These are phyloP conservation scores for Thermothelomyces thermophilus DNA, from an alignment of 2,329 filamentous ascomycete genomes.

Conservation along the genomic window DNA sequence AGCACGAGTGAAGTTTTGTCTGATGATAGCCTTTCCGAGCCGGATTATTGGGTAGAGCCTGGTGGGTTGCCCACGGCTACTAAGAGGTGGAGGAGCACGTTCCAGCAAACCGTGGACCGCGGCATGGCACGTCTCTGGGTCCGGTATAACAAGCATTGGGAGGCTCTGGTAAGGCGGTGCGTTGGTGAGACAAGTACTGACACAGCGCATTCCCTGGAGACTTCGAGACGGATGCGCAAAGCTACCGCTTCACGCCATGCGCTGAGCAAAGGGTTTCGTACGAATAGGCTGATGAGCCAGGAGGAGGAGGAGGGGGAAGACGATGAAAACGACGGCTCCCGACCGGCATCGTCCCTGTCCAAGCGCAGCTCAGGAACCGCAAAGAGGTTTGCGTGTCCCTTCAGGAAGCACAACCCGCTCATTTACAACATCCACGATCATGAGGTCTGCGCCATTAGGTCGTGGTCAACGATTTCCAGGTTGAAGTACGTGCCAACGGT, in stretches of 20 bases:
- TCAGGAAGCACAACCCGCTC: conserved; percentile 21
- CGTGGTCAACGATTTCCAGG: conserved; percentile 22
- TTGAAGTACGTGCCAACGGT: conserved; percentile 18
- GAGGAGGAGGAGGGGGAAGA: conserved; percentile 22
- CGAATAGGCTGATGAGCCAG: background rate
- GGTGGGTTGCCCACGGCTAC: conserved; percentile 3
- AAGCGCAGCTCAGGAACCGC: conserved; percentile 7
- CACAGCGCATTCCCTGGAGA: conserved; percentile 7
- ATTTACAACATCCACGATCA: conserved; percentile 22
- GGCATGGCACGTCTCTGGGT: conserved; percentile 20
- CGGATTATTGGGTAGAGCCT: conserved; percentile 16
- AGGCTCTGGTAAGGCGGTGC: conserved; percentile 16
- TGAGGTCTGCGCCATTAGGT: conserved; percentile 20
- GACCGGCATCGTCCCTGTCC: conserved; percentile 13
- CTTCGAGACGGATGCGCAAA: conserved; percentile 9
- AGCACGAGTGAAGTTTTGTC: conserved; percentile 20
- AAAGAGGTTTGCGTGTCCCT: conserved; percentile 23
- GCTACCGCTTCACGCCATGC: conserved; percentile 8
- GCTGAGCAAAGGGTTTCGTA: conserved; percentile 8
- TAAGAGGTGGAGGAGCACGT: conserved; percentile 11
- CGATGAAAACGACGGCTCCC: conserved; percentile 17
- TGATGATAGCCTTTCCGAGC: conserved; percentile 23
- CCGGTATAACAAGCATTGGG: conserved; percentile 22
- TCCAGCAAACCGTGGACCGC: conserved; percentile 11
- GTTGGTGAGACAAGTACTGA: conserved; percentile 10